Evolutionary conservation across 2,329 filamentous ascomycete genomes (phyloP), one percentile per base, ranked within the genome.

Genomic region (Dendrostoma leiphaemia): DNA sequence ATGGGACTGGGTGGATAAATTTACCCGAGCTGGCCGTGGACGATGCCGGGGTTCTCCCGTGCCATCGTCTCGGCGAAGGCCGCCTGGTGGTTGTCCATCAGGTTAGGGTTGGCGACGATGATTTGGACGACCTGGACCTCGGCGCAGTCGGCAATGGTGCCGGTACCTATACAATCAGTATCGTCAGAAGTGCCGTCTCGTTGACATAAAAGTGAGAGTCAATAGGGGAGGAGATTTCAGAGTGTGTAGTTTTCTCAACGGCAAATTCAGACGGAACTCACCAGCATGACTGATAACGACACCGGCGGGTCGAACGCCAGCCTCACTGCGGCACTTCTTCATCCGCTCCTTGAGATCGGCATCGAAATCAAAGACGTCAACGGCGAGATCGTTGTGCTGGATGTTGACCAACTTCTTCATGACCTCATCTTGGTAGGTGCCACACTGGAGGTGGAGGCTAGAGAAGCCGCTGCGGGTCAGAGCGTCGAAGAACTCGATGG

Each of bases 271-370:
- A 15, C 19, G 19, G 38, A 60, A 68, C 74, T 62, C 75, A 93
- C 92, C 94, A 59, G 91, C 93, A 74, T 99, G 94, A 41, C 88
- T 91, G 56, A 99, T 88, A 29, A 97, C 82, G 17, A 94, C 74
- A 0, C 94, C 94, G 7, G 85, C 81, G 0, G 65, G 69, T 12
- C 77, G 70, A 15, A 72, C 72, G 4, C 76, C 74, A 54, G 77
- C 72, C 12, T 69, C 59, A 12, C 69, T 70, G 38, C 80, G 75
- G 62, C 82, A 84, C 15, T 74, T 67, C 2, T 68, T 65, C 79
- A 94, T 88, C 61, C 85, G 79, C 7, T 71, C 59, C 4, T 71
- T 71, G 45, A 95, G 72, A 1, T 86, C 81, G 7, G 80, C 74
- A 21, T 86, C 83, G 68, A 90, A 90, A 51, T 81, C 80, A 60